Evolutionary conservation across 2,329 filamentous ascomycete genomes (phyloP).

Genomic region (Podosphaera fusca): DNA sequence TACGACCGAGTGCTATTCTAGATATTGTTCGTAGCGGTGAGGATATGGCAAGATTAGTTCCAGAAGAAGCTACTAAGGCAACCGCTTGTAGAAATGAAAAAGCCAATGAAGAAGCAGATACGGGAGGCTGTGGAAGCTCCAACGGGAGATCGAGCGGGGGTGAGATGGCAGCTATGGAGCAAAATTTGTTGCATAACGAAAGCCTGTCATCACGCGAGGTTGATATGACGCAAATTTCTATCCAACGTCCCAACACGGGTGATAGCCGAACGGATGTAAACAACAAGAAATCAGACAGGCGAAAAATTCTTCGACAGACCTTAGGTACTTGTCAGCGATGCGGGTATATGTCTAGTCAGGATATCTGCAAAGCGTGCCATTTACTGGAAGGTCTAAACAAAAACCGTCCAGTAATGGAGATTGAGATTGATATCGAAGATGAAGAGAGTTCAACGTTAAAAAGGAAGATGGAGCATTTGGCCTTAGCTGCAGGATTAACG

Average conservation of each 20-base stretch:
- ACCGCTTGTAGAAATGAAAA: constrained; percentile 21
- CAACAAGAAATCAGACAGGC: constrained; percentile 12
- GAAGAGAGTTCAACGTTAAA: constrained; percentile 27
- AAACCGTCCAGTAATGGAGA: constrained; percentile 37
- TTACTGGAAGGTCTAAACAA: constrained; percentile 83
- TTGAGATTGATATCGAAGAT: constrained; percentile 19
- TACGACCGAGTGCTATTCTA: constrained; percentile 79
- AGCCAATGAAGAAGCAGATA: constrained; percentile 23
- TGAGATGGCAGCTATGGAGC: constrained; percentile 69
- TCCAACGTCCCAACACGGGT: constrained; percentile 4
- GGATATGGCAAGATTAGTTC: constrained; percentile 81
- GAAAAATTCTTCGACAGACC: constrained; percentile 35
- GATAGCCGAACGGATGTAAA: background rate
- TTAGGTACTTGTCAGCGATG: constrained; percentile 70
- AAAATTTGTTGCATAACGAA: constrained; percentile 41
- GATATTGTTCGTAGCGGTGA: constrained; percentile 90
- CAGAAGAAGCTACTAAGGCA: constrained; percentile 27
- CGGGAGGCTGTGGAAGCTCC: constrained; percentile 49
- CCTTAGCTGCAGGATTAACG: constrained; percentile 16
- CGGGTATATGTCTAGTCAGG: constrained; percentile 88
- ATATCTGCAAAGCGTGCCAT: constrained; percentile 79
- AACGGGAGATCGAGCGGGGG: constrained; percentile 43
- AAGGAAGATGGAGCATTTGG: constrained; percentile 25
- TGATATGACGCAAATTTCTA: constrained; percentile 29
- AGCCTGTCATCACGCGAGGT: constrained; percentile 36